Base-by-base conservation (phyloP, 148 eudicot genomes). In the Fagopyrum tataricum region DNA sequence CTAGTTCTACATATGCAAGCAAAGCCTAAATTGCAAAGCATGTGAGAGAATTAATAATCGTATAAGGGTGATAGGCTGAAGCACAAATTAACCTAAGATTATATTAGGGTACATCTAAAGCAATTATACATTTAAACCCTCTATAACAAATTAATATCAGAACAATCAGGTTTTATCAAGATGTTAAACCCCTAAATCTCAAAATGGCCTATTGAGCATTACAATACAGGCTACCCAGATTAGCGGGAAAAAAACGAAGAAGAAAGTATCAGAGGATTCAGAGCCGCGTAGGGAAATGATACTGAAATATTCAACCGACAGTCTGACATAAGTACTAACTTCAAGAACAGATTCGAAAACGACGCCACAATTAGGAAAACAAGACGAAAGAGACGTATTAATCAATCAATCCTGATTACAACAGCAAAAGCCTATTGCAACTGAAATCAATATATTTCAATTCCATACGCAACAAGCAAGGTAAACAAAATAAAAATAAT, bases 341-440 rank as follows among this genome's bases (percentile, higher is more conserved):
- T 64, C 69, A 64, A 64, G 37, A 64, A 37, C 69, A 64, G 18
- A 14, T 64, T 56, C 23, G 41, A 24, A 61, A 61, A 61, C 67
- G 4, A 56, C 12, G 31, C 64, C 64, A 9, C 21, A 9, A 56
- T 2, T 21, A 14, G 31, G 1, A 37, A 64, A 64, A 14, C 43
- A 64, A 6, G 5, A 14, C 18, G 39, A 37, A 64, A 37, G 20
- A 39, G 69, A n/a, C 18, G 20, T 13, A 64, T 64, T 64, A 4
- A 64, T 64, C n/a, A 64, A 0, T 13, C 18, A 64, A 37, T 39
- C 20, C 31, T 15, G 14, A 14, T 31, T 39, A 18, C 4, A 24
- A 39, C 37, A 24, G 9, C 40, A 59, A 59, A 31, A 10, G 39
- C 40, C 10, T 59, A 59, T 4, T 37, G 31, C 44, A 64, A 15